A percentile compares a stretch with the other conserved stretches of the same genome.
phyloP scores from a whole-genome alignment of 139 green algal species.

The Chara braunii region DNA sequence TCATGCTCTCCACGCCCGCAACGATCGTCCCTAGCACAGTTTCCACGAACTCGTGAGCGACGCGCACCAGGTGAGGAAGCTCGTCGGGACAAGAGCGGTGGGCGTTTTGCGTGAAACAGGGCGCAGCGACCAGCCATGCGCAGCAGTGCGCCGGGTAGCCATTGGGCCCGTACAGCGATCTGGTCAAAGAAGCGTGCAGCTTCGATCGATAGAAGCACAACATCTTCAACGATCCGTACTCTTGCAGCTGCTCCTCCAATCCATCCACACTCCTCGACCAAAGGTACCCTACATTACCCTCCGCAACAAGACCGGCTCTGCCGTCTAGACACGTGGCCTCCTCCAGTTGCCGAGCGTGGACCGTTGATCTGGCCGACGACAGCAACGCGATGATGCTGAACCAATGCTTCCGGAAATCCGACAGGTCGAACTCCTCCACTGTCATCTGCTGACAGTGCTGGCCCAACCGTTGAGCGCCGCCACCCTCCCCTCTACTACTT shows the following conservation, averaged over 20 bases:
- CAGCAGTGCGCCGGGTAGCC: too few relatives aligned
- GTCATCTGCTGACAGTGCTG: not conserved
- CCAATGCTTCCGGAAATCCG: conserved; percentile 12
- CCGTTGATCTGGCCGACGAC: not conserved
- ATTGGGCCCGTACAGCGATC: not conserved
- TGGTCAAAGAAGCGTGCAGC: too few relatives aligned
- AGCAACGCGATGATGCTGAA: not conserved
- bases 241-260: not conserved
- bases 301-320: not conserved
- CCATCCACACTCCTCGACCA: conserved; percentile 10
- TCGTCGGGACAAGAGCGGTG: not conserved
- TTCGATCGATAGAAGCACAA: not conserved
- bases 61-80: not conserved
- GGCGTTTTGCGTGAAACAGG: not conserved
- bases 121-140: not conserved
- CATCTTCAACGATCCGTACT: not conserved
- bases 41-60: not conserved
- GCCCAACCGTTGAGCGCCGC: not conserved
- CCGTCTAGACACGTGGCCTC: not conserved
- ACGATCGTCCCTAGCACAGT: not conserved
- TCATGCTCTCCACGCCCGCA: not conserved
- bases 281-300: conserved; percentile 13
- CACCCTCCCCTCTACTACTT: not conserved
- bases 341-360: conserved; percentile 10
- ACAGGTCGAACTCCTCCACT: not conserved